Conservation (phyloP, 768 basidiomycete species). For the Suillus spraguei region DNA sequence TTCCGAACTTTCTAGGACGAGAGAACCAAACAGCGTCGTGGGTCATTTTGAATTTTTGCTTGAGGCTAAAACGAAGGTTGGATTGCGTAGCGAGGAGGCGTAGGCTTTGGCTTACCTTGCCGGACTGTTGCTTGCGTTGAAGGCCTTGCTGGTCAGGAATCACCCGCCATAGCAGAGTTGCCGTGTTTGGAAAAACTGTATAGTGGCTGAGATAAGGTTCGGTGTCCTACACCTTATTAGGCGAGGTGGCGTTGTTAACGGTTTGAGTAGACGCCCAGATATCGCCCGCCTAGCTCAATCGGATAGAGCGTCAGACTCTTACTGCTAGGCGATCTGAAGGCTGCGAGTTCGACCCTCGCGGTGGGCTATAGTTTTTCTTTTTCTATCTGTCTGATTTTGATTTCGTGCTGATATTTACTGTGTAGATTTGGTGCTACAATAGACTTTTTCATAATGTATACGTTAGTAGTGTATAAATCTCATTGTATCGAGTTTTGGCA, state of each 20-base stretch:
- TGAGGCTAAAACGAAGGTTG: slow-evolving; percentile 7
- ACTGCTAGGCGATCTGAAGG: slow-evolving; percentile 62
- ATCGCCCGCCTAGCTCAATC: slow-evolving; percentile 52
- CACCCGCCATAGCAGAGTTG: slow-evolving; percentile 5
- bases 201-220: slow-evolving; percentile 19
- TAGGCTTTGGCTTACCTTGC: slow-evolving; percentile 23
- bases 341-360: slow-evolving; percentile 87
- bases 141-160: slow-evolving; percentile 4
- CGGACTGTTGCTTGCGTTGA: slow-evolving; percentile 18
- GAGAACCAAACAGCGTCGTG: slow-evolving; percentile 99
- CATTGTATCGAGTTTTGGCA: too few species aligned
- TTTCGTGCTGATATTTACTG: too few species aligned
- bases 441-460: too few species aligned
- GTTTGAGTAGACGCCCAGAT: not conserved
- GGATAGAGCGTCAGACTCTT: slow-evolving; percentile 59
- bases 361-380: slow-evolving; percentile 60
- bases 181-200: slow-evolving; percentile 17
- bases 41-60: slow-evolving; percentile 66
- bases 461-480: too few species aligned
- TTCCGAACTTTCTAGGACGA: slow-evolving; percentile 92
- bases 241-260: not conserved
- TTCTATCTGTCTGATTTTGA: not conserved
- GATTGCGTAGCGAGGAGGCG: not conserved
- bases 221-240: not conserved
- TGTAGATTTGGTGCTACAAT: too few species aligned